phyloP scores from a whole-genome alignment of 139 green algal genomes.

The Haematococcus lacustris region DNA sequence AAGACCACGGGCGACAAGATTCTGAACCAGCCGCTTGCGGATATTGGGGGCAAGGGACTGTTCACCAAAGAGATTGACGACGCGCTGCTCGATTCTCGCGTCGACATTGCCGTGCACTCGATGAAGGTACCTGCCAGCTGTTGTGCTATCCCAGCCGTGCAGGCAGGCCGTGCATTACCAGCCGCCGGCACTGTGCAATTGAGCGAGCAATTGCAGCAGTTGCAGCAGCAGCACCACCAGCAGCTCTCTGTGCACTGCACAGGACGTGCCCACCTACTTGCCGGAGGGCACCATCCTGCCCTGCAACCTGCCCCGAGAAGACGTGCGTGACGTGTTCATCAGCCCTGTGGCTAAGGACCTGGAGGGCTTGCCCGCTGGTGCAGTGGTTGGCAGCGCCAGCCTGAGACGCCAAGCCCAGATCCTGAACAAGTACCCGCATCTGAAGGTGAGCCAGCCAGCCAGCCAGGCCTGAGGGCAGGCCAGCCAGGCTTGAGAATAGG shows the following conservation, averaged over 20 bases:
- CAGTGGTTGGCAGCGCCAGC: slow-evolving; percentile 85
- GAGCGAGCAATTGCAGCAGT: too few relatives aligned
- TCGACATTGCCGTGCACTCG: slow-evolving; percentile 99
- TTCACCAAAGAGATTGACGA: slow-evolving; percentile 99
- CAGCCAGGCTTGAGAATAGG: too few relatives aligned
- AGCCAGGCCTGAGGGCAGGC: too few relatives aligned
- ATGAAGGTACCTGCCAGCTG: slow-evolving; percentile 81
- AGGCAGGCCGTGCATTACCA: too few relatives aligned
- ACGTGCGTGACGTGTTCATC: slow-evolving; percentile 98
- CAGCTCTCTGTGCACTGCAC: too few relatives aligned
- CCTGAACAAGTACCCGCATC: slow-evolving; percentile 86
- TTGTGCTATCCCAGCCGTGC: too few relatives aligned
- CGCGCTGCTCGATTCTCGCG: slow-evolving; percentile 82
- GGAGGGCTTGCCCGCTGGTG: slow-evolving; percentile 79
- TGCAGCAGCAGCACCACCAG: too few relatives aligned
- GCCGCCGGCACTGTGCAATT: too few relatives aligned
- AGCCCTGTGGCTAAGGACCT: slow-evolving; percentile 67
- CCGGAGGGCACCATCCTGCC: slow-evolving; percentile 89
- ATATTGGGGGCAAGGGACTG: slow-evolving; percentile 98
- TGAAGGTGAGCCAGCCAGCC: slow-evolving; percentile 54
- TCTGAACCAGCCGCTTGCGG: slow-evolving; percentile 90
- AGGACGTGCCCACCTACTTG: slow-evolving; percentile 98
- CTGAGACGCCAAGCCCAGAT: slow-evolving; percentile 93
- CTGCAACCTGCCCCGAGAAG: slow-evolving; percentile 96
- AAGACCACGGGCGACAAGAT: slow-evolving; percentile 99